Evolutionary conservation across 2,329 filamentous ascomycete genomes (phyloP).

Genomic region (Curvularia sp.): DNA sequence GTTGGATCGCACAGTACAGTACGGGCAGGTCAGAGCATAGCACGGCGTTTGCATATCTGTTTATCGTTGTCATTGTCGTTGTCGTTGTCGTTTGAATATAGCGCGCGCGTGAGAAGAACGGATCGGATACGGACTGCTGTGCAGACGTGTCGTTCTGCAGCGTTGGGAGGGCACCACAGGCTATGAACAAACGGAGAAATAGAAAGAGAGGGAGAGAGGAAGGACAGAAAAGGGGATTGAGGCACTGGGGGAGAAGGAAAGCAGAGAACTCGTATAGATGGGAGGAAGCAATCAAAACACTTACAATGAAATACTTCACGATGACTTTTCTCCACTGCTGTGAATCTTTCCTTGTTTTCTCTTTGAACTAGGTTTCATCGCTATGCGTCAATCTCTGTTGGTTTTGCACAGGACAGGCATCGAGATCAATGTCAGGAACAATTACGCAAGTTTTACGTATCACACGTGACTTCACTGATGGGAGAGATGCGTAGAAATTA

Average conservation of each 20-base stretch:
- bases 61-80: neutral
- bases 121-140: neutral
- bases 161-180: no score
- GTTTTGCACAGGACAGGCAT: no score
- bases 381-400: no score
- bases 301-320: no score
- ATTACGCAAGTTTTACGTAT: neutral
- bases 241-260: no score
- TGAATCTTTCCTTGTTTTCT: neutral
- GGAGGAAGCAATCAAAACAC: no score
- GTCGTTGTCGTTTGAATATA: neutral
- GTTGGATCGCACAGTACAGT: no score
- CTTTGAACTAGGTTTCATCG: neutral
- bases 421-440: neutral
- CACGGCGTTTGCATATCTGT: neutral
- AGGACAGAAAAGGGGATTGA: no score
- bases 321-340: no score
- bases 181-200: no score
- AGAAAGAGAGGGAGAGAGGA: neutral
- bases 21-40: neutral
- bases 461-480: neutral
- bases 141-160: neutral
- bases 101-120: no score
- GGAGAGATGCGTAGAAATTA: neutral
- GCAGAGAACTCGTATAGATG: neutral